A percentile compares a stretch with the other conserved stretches of the same genome.
phyloP scores from a whole-genome alignment of 225 moss, liverwort and hornwort species.

The Takakia lepidozioides region DNA sequence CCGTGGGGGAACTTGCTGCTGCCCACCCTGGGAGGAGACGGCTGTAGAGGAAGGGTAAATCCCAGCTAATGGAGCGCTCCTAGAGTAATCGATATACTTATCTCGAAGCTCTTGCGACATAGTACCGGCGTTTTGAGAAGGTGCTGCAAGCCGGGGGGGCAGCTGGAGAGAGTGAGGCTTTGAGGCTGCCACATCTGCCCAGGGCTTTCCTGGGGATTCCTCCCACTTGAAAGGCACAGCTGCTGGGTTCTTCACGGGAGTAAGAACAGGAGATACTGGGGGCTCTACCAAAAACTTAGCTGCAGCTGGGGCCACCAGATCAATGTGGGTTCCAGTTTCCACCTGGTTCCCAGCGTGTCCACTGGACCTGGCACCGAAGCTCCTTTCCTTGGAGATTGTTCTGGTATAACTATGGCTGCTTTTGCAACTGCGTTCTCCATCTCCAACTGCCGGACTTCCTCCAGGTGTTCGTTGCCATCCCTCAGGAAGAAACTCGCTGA shows the following conservation, averaged over 20 bases:
- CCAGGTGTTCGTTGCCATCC: no score
- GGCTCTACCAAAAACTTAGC: conserved; percentile 65
- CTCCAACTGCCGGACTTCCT: no score
- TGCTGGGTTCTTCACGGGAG: conserved; percentile 34
- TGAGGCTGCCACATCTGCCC: conserved; percentile 15
- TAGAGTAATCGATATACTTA: conserved; percentile 13
- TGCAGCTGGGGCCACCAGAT: conserved; percentile 61
- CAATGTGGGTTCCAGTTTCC: no score
- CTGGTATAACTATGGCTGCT: conserved; percentile 42
- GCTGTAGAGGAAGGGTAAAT: conserved; percentile 22
- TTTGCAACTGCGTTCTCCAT: conserved; percentile 8
- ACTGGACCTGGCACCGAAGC: no score
- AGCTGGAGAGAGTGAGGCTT: conserved; percentile 27
- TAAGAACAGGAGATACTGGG: conserved; percentile 47
- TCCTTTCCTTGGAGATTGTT: no score
- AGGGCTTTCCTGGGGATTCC: conserved; percentile 68
- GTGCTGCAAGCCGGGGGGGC: conserved; percentile 30
- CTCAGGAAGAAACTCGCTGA: conserved; percentile 3
- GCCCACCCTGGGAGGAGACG: neutral
- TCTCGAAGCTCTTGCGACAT: conserved; percentile 21
- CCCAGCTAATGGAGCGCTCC: conserved; percentile 10
- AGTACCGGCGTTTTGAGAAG: conserved; percentile 10
- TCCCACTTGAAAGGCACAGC: conserved; percentile 85
- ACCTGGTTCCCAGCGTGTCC: no score
- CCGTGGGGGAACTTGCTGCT: conserved; percentile 6